phyloP scores from a whole-genome alignment of 1,284 basidiomycete genomes.

The Marasmius sp. region DNA sequence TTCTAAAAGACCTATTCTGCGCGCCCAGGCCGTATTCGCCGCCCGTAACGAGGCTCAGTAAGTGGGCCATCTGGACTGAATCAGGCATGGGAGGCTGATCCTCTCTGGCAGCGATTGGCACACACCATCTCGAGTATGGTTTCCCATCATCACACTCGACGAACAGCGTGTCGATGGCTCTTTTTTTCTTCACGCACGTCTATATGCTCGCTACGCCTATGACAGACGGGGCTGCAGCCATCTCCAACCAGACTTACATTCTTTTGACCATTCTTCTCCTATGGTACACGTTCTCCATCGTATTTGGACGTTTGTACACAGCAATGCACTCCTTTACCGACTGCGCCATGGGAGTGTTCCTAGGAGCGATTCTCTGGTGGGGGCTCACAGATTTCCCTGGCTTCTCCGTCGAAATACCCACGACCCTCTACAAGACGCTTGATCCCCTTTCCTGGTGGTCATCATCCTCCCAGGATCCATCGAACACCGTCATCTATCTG shows the following conservation, averaged over 20 bases:
- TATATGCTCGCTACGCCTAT: conserved; percentile 44
- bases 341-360: conserved; percentile 61
- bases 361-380: conserved; percentile 74
- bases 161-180: conserved; percentile 85
- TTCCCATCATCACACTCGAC: conserved; percentile 97
- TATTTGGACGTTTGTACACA: conserved; percentile 88
- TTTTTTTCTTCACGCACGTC: conserved; percentile 67
- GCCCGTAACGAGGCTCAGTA: conserved; percentile 85
- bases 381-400: conserved; percentile 41
- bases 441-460: neutral
- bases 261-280: conserved; percentile 46
- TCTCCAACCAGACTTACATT: conserved; percentile 47
- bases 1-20: conserved; percentile 89
- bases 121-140: conserved; percentile 87
- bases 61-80: conserved; percentile 25
- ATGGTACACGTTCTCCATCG: conserved; percentile 76
- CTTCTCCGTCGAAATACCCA: conserved; percentile 25
- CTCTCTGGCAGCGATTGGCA: conserved; percentile 65
- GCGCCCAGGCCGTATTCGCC: conserved; percentile 90
- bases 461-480: neutral
- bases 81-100: neutral
- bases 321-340: conserved; percentile 91
- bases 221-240: conserved; percentile 22
- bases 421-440: neutral
- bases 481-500: conserved; percentile 22